Base-by-base conservation (phyloP, 148 eudicot genomes). In the Mesembryanthemum crystallinum region DNA sequence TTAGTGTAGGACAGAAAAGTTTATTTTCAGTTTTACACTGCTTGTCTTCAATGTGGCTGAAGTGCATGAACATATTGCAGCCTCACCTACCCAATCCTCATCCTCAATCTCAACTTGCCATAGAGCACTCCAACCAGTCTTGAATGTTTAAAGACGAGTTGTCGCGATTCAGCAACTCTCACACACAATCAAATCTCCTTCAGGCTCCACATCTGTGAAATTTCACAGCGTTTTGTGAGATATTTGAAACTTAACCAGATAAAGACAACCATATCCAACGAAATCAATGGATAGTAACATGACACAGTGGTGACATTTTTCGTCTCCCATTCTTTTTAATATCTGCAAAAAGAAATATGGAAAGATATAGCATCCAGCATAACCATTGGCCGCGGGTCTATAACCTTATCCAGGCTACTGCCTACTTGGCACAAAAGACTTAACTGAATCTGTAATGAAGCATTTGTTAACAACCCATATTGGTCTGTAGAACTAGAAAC, bases 381-480 rank as follows among this genome's bases (percentile, higher is more conserved):
- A 35, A 35, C 49, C 30, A 73, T 62, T 73, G 67, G 39, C 37
- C 61, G 13, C 6, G 17, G 28, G 18, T 49, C 21, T 3, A 29
- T 30, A 47, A 62, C 60, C 77, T 63, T 73, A 63, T 73, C 77
- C 55, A 42, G 1, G 60, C 13, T 29, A n/a, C 25, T 62, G 55
- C 69, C 62, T 47, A 63, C 45, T 9, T 60, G 67, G 67, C 75
- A 43, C 21, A 67, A 23, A 24, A 25, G 5, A 43, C 12, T 8
- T 60, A 72, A 24, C 35, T 72, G 47, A 59, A 23, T 59, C n/a
- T n/a, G 15, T 58, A 37, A 58, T 37, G n/a, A 27, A 39, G 67
- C 12, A 60, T 24, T 42, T 25, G 8, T 45, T 13, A 23, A 68
- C 29, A 3, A 39, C 11, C 67, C n/a, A 18, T 30, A 15, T n/a